These are phyloP conservation scores for Panicum miliaceum DNA, from an alignment of 176 grass and related monocot genomes.

Conservation along the genomic window DNA sequence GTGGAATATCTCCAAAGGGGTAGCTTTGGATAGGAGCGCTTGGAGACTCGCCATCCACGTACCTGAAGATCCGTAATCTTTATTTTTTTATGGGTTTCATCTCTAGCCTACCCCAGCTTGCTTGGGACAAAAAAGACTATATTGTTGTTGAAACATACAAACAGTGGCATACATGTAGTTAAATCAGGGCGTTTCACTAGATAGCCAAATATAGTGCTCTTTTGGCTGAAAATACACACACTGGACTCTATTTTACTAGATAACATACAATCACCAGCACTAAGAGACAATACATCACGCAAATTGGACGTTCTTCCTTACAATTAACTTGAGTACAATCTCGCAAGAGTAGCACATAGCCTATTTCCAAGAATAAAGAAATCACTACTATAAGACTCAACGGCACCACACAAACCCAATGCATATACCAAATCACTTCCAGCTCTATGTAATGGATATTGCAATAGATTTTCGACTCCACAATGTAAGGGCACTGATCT, in stretches of 20 bases:
- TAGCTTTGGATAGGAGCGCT: too few relatives aligned
- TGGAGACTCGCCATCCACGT: too few relatives aligned
- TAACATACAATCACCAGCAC: not conserved
- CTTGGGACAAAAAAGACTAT: too few relatives aligned
- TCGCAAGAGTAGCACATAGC: not conserved
- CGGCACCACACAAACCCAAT: not conserved
- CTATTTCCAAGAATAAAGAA: constrained; percentile 13
- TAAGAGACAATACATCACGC: not conserved
- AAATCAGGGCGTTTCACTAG: constrained; percentile 10
- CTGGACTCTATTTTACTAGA: not conserved
- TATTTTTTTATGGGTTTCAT: too few relatives aligned
- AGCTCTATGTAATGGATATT: not conserved
- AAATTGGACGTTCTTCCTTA: not conserved
- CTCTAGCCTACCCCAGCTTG: too few relatives aligned
- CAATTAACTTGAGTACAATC: not conserved
- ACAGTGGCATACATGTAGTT: not conserved
- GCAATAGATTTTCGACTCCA: not conserved
- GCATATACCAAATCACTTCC: constrained; percentile 18
- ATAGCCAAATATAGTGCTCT: not conserved
- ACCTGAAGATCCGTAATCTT: too few relatives aligned
- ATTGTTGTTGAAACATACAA: not conserved
- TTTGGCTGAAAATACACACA: not conserved
- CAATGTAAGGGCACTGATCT: not conserved
- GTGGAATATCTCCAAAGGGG: too few relatives aligned
- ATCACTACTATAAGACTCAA: not conserved